phyloP scores from a whole-genome alignment of 2,329 filamentous ascomycete species.

The Ophiosphaerella narmari region DNA sequence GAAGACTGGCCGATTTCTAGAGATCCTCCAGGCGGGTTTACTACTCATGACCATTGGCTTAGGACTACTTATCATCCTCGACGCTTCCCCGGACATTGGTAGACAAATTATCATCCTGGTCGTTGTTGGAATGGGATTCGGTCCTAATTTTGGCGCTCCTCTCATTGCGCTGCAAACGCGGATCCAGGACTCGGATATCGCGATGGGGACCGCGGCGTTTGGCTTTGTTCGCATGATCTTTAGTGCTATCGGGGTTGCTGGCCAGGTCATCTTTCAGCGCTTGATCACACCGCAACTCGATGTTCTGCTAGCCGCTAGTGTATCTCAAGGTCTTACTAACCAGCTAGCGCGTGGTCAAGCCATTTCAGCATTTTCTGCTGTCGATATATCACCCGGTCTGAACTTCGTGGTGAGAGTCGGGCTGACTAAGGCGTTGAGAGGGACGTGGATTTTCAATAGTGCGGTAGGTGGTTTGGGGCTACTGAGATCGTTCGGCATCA shows the following conservation, averaged over 20 bases:
- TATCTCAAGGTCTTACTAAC: constrained; percentile 24
- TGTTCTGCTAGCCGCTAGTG: constrained; percentile 23
- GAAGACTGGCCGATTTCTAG: constrained; percentile 50
- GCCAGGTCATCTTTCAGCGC: constrained; percentile 58
- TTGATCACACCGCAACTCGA: constrained; percentile 58
- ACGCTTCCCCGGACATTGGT: constrained; percentile 10
- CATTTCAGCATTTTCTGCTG: constrained; percentile 33
- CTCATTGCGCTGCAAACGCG: constrained; percentile 61
- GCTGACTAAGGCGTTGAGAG: constrained; percentile 51
- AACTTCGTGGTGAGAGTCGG: constrained; percentile 46
- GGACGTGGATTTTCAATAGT: constrained; percentile 58
- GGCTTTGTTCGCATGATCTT: constrained; percentile 54
- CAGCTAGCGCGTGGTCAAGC: constrained; percentile 37
- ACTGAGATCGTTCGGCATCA: constrained; percentile 39
- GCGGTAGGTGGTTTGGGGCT: constrained; percentile 45
- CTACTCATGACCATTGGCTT: constrained; percentile 41
- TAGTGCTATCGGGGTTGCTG: constrained; percentile 55
- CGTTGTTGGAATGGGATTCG: constrained; percentile 57
- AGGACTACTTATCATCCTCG: constrained; percentile 37
- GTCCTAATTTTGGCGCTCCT: constrained; percentile 61
- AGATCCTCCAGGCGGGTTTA: constrained; percentile 39
- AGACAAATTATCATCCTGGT: constrained; percentile 56
- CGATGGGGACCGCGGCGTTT: constrained; percentile 57
- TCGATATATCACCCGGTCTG: constrained; percentile 34
- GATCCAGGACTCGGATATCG: constrained; percentile 59